These are phyloP conservation scores for Aphanomyces euteiches DNA, from an alignment of 352 stramenopile genomes.

Conservation along the genomic window DNA sequence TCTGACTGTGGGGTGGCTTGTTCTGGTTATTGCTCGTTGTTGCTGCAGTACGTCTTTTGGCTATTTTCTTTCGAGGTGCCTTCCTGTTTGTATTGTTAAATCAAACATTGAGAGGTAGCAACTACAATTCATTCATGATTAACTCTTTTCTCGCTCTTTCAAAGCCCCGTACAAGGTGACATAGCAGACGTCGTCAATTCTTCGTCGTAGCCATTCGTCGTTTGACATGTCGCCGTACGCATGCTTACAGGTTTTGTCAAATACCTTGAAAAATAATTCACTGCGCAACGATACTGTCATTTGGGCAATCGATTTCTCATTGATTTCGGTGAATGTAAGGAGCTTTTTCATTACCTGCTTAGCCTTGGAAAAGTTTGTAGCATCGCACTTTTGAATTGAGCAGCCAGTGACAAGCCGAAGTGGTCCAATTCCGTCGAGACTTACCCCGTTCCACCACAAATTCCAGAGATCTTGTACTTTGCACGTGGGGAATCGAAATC, in stretches of 20 bases:
- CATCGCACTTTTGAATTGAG: neutral
- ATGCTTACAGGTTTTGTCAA: neutral
- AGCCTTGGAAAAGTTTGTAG: neutral
- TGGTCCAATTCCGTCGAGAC: neutral
- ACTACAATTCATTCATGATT: too few relatives aligned
- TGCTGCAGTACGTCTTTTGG: too few relatives aligned
- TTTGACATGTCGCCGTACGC: neutral
- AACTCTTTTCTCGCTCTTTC: neutral
- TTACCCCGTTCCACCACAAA: neutral
- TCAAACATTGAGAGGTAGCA: too few relatives aligned
- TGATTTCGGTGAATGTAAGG: neutral
- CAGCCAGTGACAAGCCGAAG: neutral
- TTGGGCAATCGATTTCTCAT: neutral
- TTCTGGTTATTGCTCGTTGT: too few relatives aligned
- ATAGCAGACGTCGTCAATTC: neutral
- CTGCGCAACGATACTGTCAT: neutral
- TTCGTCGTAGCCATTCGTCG: neutral
- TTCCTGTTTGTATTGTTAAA: too few relatives aligned
- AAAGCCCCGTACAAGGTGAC: conserved; percentile 10
- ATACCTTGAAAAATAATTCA: neutral
- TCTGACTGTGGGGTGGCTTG: too few relatives aligned
- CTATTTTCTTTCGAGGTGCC: too few relatives aligned
- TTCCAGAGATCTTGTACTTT: conserved; percentile 3
- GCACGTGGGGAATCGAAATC: conserved; percentile 3
- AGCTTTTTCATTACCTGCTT: neutral